Base-by-base conservation (phyloP, 164 flowering plant genomes). In the Protea cynaroides region DNA sequence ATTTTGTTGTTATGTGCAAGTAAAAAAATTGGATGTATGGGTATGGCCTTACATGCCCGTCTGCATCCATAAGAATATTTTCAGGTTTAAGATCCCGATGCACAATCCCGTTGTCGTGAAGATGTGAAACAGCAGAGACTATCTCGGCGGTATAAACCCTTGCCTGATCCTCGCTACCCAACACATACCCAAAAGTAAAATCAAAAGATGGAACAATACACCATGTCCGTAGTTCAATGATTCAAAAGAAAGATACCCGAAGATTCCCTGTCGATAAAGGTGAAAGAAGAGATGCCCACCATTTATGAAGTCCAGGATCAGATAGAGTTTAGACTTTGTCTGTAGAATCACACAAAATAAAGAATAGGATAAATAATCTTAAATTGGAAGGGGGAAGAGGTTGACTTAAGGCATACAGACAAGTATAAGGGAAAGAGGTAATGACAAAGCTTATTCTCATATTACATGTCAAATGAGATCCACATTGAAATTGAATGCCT, bases 61-160 rank as follows among this genome's bases (percentile, higher is more conserved):
- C 97, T 43, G 83, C 77, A 66, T 87, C 96, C 87, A 93, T 77
- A 74, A 93, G 96, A 68, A 90, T 87, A 67, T 93, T 93, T 79
- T 93, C 97, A 63, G 97, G 97, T 73, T 90, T 90, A 65, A 90
- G 90, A 83, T 93, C 97, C 61, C 98, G 84, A 69, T 93, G 98
- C 80, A 87, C 85, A 46, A 93, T 90, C 70, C 98, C 98, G 37
- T 74, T 76, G 69, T 79, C 69, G 82, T 93, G 98, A 76, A 93
- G 96, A 75, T 93, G 98, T 43, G 97, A 83, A 80, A 93, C 98
- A 52, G 98, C 97, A 75, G 92, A 88, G 18, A 93, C 94, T 25
- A 93, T 87, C 86, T 93, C 98, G 58, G 97, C 97, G 64, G 96
- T 71, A 74, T 90, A 93, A 71, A 90, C 53, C 75, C 93, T 82